A percentile compares a stretch with the other conserved stretches of the same genome.
phyloP scores from a whole-genome alignment of 1,139 yeast genomes.

The Pichia terricola region DNA sequence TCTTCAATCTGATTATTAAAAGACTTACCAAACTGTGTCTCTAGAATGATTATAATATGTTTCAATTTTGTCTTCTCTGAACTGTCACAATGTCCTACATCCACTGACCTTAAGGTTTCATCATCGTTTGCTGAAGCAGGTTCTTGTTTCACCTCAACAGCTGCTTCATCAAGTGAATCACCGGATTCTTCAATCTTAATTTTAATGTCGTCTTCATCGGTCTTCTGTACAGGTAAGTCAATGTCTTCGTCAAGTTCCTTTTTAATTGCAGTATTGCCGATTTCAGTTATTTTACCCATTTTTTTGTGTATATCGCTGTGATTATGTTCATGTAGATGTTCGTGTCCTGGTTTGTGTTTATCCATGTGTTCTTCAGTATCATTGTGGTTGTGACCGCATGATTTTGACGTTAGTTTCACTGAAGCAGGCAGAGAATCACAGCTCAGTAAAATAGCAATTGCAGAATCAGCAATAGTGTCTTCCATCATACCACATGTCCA shows the following conservation, averaged over 20 bases:
- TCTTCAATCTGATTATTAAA: slow-evolving; percentile 35
- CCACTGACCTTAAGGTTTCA: background rate
- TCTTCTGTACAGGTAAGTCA: background rate
- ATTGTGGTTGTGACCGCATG: slow-evolving; percentile 33
- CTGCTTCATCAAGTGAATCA: background rate
- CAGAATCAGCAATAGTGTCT: slow-evolving; percentile 91
- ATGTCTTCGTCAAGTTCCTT: background rate
- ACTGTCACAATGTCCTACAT: slow-evolving; percentile 26
- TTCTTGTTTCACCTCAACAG: background rate
- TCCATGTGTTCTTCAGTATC: slow-evolving; percentile 10
- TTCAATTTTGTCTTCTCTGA: slow-evolving; percentile 46
- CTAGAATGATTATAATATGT: slow-evolving; percentile 53
- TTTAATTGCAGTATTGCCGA: slow-evolving; percentile 1
- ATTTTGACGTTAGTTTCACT: slow-evolving; percentile 67
- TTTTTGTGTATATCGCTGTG: slow-evolving; percentile 2
- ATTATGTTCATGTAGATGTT: slow-evolving; percentile 10
- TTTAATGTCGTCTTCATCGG: background rate
- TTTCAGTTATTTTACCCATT: background rate
- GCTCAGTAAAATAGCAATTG: slow-evolving; percentile 78
- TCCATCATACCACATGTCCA: slow-evolving; percentile 90
- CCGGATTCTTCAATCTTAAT: background rate
- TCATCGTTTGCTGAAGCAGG: background rate
- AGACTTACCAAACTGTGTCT: slow-evolving; percentile 84
- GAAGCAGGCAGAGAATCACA: slow-evolving; percentile 95
- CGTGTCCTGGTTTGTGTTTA: background rate